These are phyloP conservation scores for Neonectria ditissima DNA, from an alignment of 2,329 filamentous ascomycete genomes.

Conservation along the genomic window DNA sequence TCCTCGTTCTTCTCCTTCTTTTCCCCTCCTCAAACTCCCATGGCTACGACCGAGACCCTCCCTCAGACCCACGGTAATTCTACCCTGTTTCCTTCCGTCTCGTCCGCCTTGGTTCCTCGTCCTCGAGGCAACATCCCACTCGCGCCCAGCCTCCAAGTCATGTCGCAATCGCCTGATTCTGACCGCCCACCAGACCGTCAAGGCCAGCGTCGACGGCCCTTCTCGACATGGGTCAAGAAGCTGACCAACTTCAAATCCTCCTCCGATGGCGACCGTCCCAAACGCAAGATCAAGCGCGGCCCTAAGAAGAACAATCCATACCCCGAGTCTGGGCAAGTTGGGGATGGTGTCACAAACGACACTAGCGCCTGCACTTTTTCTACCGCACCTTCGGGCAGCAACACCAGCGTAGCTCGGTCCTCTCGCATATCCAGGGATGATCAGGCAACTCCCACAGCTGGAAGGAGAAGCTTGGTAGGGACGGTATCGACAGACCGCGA, in stretches of 20 bases:
- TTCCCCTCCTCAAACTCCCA: constrained; percentile 26
- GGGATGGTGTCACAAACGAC: constrained; percentile 47
- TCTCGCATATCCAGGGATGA: constrained; percentile 71
- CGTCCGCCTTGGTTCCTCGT: constrained; percentile 4
- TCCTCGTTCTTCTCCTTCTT: constrained; percentile 11
- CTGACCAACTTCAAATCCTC: constrained; percentile 86
- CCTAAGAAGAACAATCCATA: constrained; percentile 90
- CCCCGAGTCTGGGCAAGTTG: constrained; percentile 77
- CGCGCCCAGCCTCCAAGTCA: constrained; percentile 9
- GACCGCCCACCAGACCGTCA: constrained; percentile 70
- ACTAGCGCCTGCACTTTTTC: constrained; percentile 67
- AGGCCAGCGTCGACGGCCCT: constrained; percentile 80
- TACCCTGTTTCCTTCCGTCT: neutral
- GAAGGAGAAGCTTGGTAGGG: constrained; percentile 79
- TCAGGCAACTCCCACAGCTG: constrained; percentile 67
- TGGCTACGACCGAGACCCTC: constrained; percentile 45
- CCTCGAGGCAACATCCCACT: constrained; percentile 23
- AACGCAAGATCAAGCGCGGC: constrained; percentile 64
- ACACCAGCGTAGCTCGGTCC: constrained; percentile 69
- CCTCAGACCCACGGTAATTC: constrained; percentile 43
- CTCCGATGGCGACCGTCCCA: constrained; percentile 66
- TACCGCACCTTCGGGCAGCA: constrained; percentile 66
- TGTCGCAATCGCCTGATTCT: constrained; percentile 40
- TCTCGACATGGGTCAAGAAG: constrained; percentile 94
- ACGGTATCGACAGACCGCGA: constrained; percentile 89